A percentile compares a stretch with the other conserved stretches of the same genome.
These are phyloP conservation scores for Wickerhamomyces sydowiorum DNA, from an alignment of 805 yeast species.

Conservation along the genomic window DNA sequence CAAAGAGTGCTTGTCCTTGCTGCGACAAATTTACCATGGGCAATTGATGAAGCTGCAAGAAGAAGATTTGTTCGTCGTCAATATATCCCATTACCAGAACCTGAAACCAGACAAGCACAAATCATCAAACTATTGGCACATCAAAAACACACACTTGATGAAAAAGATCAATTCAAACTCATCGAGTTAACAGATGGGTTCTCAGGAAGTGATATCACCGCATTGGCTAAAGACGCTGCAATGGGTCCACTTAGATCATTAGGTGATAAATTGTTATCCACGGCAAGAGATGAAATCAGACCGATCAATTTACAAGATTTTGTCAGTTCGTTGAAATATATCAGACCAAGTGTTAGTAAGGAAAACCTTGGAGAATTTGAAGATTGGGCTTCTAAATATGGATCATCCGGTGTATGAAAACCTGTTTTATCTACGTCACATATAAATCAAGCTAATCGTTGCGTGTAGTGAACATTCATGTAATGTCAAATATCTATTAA, in stretches of 20 bases:
- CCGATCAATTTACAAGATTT: constrained; percentile 74
- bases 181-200: constrained; percentile 69
- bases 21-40: constrained; percentile 96
- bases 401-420: constrained; percentile 4
- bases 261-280: constrained; percentile 73
- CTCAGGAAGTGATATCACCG: constrained; percentile 92
- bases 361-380: constrained; percentile 79
- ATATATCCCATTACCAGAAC: constrained; percentile 91
- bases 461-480: background rate
- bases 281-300: constrained; percentile 70
- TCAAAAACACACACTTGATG: constrained; percentile 67
- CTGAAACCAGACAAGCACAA: constrained; percentile 72
- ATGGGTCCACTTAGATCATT: constrained; percentile 93
- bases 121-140: constrained; percentile 58
- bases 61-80: constrained; percentile 88
- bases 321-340: constrained; percentile 63
- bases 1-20: constrained; percentile 85
- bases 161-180: constrained; percentile 54
- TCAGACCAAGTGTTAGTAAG: constrained; percentile 81
- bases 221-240: constrained; percentile 93
- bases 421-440: background rate
- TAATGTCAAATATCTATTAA: background rate
- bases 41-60: constrained; percentile 94
- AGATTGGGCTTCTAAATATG: constrained; percentile 54
- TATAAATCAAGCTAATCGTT: no score